Conservation (phyloP, 2,329 filamentous ascomycete species). For the Fusarium goolgardi region DNA sequence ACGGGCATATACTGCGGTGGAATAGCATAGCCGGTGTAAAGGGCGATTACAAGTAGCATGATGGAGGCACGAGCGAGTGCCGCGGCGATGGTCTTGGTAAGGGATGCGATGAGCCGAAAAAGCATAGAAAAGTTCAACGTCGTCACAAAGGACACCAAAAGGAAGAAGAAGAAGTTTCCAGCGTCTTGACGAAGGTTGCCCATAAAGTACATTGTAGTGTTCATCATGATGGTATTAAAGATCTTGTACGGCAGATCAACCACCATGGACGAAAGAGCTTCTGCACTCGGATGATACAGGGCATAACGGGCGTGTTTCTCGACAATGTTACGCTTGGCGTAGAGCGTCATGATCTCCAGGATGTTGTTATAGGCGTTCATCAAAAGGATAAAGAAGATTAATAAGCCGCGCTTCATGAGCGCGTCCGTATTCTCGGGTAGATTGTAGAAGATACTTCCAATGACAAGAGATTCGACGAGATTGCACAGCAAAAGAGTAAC, state of each 20-base stretch:
- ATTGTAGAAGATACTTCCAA: slow-evolving; percentile 43
- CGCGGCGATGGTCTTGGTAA: slow-evolving; percentile 44
- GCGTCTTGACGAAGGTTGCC: slow-evolving; percentile 70
- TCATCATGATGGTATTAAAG: slow-evolving; percentile 54
- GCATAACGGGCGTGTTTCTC: slow-evolving; percentile 53
- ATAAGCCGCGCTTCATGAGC: slow-evolving; percentile 23
- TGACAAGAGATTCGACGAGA: slow-evolving; percentile 38
- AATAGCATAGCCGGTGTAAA: slow-evolving; percentile 63
- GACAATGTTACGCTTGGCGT: slow-evolving; percentile 49
- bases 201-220: slow-evolving; percentile 70
- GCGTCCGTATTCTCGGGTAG: slow-evolving; percentile 13
- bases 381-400: slow-evolving; percentile 41
- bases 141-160: slow-evolving; percentile 62
- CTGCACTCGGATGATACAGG: slow-evolving; percentile 49
- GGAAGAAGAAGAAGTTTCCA: slow-evolving; percentile 61
- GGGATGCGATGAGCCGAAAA: slow-evolving; percentile 57
- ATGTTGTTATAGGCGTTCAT: slow-evolving; percentile 44
- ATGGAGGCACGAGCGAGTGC: slow-evolving; percentile 45
- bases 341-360: slow-evolving; percentile 44
- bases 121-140: slow-evolving; percentile 74
- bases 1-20: slow-evolving; percentile 60
- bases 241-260: slow-evolving; percentile 44
- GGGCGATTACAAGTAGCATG: slow-evolving; percentile 54
- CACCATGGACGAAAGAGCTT: slow-evolving; percentile 43
- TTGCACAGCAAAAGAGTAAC: slow-evolving; percentile 39